Conservation (phyloP, 2,329 filamentous ascomycete genomes). For the Cercospora zeina region DNA sequence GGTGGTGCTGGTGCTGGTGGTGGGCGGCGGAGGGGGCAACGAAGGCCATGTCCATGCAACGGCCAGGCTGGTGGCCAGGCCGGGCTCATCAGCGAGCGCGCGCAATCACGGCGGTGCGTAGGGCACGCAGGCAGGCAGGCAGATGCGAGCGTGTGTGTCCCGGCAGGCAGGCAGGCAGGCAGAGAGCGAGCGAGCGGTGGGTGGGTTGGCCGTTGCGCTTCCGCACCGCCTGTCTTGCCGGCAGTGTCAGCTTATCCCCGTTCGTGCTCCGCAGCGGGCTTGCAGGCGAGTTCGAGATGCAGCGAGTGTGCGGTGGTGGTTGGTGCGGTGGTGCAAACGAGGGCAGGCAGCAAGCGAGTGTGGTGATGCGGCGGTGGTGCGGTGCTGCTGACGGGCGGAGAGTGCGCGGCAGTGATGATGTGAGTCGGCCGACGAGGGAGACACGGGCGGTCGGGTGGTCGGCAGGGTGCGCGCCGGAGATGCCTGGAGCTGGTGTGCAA, state of each 20-base stretch:
- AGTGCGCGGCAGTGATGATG: neutral
- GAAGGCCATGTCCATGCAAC: conserved; percentile 26
- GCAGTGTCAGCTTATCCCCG: conserved; percentile 13
- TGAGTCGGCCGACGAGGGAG: too few species aligned
- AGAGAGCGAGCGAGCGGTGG: neutral
- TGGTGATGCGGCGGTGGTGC: neutral
- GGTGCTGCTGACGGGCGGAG: conserved; percentile 14
- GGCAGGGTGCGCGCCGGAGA: too few species aligned
- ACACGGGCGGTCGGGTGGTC: too few species aligned
- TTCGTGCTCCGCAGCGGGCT: conserved; percentile 8
- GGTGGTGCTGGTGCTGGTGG: conserved; percentile 13
- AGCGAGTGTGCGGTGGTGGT: neutral
- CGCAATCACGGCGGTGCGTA: neutral
- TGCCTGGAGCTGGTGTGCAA: too few species aligned
- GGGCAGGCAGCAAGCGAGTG: conserved; percentile 13
- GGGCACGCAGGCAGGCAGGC: neutral
- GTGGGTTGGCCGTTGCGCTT: conserved; percentile 3
- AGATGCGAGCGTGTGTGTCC: neutral
- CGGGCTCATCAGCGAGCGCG: neutral
- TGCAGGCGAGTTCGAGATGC: neutral
- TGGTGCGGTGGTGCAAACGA: conserved; percentile 1
- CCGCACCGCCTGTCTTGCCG: conserved; percentile 5
- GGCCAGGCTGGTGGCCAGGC: conserved; percentile 9
- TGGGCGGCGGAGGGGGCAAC: conserved; percentile 19
- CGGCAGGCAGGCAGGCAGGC: neutral